Conservation (phyloP, 225 moss, liverwort and hornwort genomes). For the Physcomitrellopsis africana region DNA sequence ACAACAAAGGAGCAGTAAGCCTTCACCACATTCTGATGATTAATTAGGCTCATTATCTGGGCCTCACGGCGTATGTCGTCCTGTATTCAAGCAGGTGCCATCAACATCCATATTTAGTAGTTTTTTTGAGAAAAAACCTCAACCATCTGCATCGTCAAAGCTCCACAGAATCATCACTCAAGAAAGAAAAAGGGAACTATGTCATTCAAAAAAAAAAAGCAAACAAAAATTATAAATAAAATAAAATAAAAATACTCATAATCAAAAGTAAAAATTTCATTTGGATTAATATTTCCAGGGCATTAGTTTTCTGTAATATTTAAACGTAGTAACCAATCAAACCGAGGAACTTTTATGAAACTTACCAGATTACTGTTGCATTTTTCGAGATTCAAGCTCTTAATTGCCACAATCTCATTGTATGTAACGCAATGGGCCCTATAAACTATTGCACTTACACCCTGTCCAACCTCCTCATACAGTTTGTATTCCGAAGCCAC, state of each 20-base stretch:
- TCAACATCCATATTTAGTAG: slow-evolving; percentile 28
- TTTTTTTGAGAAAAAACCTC: slow-evolving; percentile 10
- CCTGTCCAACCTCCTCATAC: slow-evolving; percentile 94
- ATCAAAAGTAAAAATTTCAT: slow-evolving; percentile 14
- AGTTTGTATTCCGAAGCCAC: slow-evolving; percentile 78
- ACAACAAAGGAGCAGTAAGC: slow-evolving; percentile 97
- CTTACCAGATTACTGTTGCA: slow-evolving; percentile 92
- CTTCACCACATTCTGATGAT: slow-evolving; percentile 95
- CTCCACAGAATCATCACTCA: too few species aligned
- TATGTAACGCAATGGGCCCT: slow-evolving; percentile 78
- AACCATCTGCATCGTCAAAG: too few species aligned
- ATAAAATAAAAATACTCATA: background rate
- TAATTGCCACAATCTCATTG: slow-evolving; percentile 89
- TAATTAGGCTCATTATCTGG: slow-evolving; percentile 93
- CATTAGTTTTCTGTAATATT: slow-evolving; percentile 17
- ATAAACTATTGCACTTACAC: slow-evolving; percentile 95
- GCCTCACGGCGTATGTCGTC: slow-evolving; percentile 98
- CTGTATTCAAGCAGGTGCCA: slow-evolving; percentile 44
- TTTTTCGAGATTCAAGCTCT: slow-evolving; percentile 98
- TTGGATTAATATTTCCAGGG: background rate
- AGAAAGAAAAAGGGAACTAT: slow-evolving; percentile 1
- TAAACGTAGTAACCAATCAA: slow-evolving; percentile 22
- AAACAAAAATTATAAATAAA: too few species aligned
- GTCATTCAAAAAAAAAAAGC: too few species aligned
- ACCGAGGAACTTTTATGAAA: slow-evolving; percentile 17